These are phyloP conservation scores for Hyaloscypha hepaticicola DNA, from an alignment of 495 filamentous ascomycete genomes.

Conservation along the genomic window DNA sequence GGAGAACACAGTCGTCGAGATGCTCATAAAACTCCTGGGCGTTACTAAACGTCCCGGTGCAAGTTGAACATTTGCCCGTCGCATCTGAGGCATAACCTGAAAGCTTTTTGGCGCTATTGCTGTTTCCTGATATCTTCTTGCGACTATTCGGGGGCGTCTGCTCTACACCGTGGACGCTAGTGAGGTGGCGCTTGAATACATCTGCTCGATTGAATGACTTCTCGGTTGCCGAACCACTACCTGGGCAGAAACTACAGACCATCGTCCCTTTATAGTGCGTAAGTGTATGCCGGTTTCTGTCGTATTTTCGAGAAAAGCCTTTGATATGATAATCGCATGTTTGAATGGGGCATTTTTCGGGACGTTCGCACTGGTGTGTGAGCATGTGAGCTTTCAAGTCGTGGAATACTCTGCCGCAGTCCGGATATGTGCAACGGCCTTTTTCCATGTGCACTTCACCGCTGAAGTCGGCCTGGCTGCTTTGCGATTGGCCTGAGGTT, in stretches of 20 bases:
- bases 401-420: conserved; percentile 89
- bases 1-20: conserved; percentile 95
- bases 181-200: conserved; percentile 96
- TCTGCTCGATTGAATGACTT: conserved; percentile 99
- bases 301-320: conserved; percentile 95
- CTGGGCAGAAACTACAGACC: conserved; percentile 97
- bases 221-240: conserved; percentile 84
- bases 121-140: conserved; percentile 49
- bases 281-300: conserved; percentile 96
- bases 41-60: conserved; percentile 83
- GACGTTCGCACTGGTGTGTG: conserved; percentile 89
- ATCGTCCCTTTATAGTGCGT: conserved; percentile 99
- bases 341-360: conserved; percentile 93
- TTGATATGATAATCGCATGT: conserved; percentile 95
- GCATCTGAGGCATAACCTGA: conserved; percentile 67
- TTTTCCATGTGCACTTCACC: conserved; percentile 66
- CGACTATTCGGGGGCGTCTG: conserved; percentile 94
- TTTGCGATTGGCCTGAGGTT: conserved; percentile 24
- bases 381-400: conserved; percentile 95
- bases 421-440: conserved; percentile 75
- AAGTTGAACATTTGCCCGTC: conserved; percentile 95
- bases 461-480: conserved; percentile 35
- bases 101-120: conserved; percentile 51
- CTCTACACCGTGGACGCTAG: conserved; percentile 89
- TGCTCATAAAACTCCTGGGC: conserved; percentile 99